Percentiles rank a stretch among this genome's conserved stretches.
phyloP scores from a whole-genome alignment of 345 rosid species.

The Psidium friedrichsthalianum region DNA sequence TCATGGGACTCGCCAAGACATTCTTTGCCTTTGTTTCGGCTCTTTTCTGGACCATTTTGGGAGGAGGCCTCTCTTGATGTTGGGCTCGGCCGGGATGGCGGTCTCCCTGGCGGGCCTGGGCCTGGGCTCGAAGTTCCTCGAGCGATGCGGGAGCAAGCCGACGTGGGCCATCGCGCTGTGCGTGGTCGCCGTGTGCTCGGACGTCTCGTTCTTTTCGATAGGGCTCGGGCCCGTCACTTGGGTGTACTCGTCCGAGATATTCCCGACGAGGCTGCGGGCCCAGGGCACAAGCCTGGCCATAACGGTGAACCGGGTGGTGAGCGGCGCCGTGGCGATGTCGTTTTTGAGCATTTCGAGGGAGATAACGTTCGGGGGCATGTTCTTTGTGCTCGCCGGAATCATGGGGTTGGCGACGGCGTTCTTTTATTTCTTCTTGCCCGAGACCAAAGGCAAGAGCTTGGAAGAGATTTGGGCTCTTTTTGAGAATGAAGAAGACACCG shows the following conservation, averaged over 20 bases:
- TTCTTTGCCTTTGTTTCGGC: slow-evolving; percentile 35
- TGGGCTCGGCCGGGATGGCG: slow-evolving; percentile 37
- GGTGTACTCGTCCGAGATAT: slow-evolving; percentile 80
- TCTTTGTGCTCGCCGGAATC: slow-evolving; percentile 41
- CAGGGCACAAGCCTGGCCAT: slow-evolving; percentile 54
- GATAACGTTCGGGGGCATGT: slow-evolving; percentile 50
- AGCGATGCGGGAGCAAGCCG: not conserved
- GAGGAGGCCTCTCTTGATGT: slow-evolving; percentile 36
- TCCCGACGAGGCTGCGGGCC: slow-evolving; percentile 56
- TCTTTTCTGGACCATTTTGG: slow-evolving; percentile 37
- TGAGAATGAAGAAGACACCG: slow-evolving; percentile 12
- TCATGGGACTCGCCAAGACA: slow-evolving; percentile 34
- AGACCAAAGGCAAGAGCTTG: slow-evolving; percentile 59
- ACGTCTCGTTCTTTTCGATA: slow-evolving; percentile 57
- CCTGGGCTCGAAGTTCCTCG: not conserved
- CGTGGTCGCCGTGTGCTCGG: slow-evolving; percentile 20
- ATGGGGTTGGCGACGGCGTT: slow-evolving; percentile 38
- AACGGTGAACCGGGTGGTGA: slow-evolving; percentile 58
- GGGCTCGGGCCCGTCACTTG: slow-evolving; percentile 81
- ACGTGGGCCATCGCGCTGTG: not conserved
- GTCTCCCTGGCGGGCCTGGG: slow-evolving; percentile 6
- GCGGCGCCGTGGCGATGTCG: slow-evolving; percentile 67
- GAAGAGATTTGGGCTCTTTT: slow-evolving; percentile 59
- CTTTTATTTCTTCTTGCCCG: slow-evolving; percentile 52
- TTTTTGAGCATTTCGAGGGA: slow-evolving; percentile 29